Conservation (phyloP, 768 basidiomycete species). For the Trichaptum fuscoviolaceum region DNA sequence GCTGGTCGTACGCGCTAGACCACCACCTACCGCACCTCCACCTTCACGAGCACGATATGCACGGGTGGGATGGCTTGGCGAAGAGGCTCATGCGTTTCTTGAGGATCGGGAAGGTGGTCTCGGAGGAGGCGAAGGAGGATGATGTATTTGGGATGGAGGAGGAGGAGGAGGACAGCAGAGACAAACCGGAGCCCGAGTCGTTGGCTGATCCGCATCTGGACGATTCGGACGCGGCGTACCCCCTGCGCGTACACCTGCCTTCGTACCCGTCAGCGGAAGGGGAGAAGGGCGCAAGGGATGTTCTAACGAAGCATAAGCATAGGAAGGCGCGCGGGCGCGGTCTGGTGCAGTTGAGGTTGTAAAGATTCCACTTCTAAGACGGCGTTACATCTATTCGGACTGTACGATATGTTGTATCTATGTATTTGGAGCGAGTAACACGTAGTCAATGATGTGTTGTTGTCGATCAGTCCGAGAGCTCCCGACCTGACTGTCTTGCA, state of each 20-base stretch:
- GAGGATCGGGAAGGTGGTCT: background rate
- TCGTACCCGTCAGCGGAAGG: no score
- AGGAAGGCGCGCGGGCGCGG: background rate
- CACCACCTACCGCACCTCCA: conserved; percentile 24
- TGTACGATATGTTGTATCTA: no score
- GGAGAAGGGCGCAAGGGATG: background rate
- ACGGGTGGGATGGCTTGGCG: conserved; percentile 4
- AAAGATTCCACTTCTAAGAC: no score
- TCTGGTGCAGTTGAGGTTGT: no score
- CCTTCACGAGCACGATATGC: conserved; percentile 49
- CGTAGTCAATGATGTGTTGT: no score
- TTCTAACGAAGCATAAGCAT: background rate
- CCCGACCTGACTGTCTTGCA: no score
- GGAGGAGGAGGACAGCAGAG: conserved; percentile 4
- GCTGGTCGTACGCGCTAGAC: conserved; percentile 26
- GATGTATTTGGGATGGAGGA: background rate
- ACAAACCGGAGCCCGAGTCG: background rate
- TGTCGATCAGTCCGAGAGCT: no score
- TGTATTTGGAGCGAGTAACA: no score
- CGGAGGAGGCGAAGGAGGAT: background rate
- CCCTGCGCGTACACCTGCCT: background rate
- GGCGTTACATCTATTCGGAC: no score
- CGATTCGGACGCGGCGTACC: background rate
- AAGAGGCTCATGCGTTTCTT: background rate
- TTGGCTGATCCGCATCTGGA: background rate